Base-by-base conservation (phyloP, 495 filamentous ascomycete species). In the Daldinia vernicosa region DNA sequence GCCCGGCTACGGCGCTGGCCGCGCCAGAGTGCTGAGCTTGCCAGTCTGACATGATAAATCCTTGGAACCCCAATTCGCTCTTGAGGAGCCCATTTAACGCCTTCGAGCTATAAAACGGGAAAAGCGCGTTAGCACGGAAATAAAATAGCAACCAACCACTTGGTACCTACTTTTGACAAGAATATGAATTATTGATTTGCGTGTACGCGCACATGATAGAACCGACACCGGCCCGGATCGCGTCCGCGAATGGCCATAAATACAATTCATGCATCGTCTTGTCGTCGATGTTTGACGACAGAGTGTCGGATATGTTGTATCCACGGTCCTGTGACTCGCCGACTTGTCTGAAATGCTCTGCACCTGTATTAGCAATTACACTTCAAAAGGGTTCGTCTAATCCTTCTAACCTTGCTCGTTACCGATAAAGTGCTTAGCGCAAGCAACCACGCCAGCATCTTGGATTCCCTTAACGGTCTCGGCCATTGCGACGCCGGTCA, bases 191-290 rank as follows among this genome's bases (percentile, higher is more conserved):
- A 80, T 97, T 97, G 76, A 96, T 84, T 67, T 95, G 92, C 61
- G 95, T 90, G 85, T 98, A 98, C 12, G 91, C 92, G 82, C 95
- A 98, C 95, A 99, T 98, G 69, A 97, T 75, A 14, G 92, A 87
- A 27, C 92, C 94, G 6, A 94, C 92, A 40, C 92, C 93, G 40
- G 78, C 82, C 30, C 78, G 74, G 37, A 83, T 74, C 33, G 83
- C 81, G 64, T 83, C 80, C 0, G 66, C 80, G 74, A 74, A 86
- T 43, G 72, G 81, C 88, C 95, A 99, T 11, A 97, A 84, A 76
- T 99, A 99, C 37, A 95, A 75, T 79, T 99, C 95, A 79, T 99
- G 95, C 88, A 99, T 87, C 3, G 95, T 96, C 77, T 88, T 90
- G 80, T 99, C 95, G 76, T 98, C 95, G 15, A 98, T 81, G 76